Base-by-base conservation (phyloP, 768 basidiomycete species). In the Lactarius vividus region DNA sequence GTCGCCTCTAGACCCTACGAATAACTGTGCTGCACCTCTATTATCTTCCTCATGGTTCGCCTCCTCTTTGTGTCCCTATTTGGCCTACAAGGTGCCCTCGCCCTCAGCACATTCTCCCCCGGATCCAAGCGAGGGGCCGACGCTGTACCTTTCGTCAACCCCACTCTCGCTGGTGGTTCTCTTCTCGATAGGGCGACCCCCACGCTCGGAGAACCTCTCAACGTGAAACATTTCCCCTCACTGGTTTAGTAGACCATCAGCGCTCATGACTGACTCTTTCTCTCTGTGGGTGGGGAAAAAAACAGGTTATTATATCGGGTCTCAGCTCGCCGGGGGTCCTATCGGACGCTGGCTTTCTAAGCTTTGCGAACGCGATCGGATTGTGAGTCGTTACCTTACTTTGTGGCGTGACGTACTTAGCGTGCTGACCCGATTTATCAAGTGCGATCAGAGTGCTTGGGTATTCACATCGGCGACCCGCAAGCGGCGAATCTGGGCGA, bases 401-500 rank as follows among this genome's bases (percentile, higher is more conserved):
- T 53, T 18, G 2, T 46, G 10, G n/a, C 56, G 10, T 53, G 42
- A 8, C 15, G 49, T 49, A 11, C 23, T 5, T 26, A 26, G 49
- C 49, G 23, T 7, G 2, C 49, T 15, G 49, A 49, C 49, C 23
- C 23, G n/a, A 49, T 49, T 31, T 31, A 13, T 40, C 16, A 1
- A 70, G 69, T 63, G 73, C 71, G n/a, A 61, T 35, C 9, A n/a
- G 75, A 75, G 56, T 76, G 74, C 61, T 62, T 76, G 7, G 71
- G 68, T 6, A 61, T 76, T 52, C 79, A 81, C 65, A 61, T 75
- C 26, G 81, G 78, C 1, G 72, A 52, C 49, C 74, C 72, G n/a
- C 79, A 74, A 72, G 71, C 73, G 1, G 83, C 81, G 6, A 78
- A 84, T 70, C 76, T 83, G 0, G 83, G 83, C 0, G 83, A 84